Evolutionary conservation across 169 alveolate genomes (phyloP).

Genomic region (Eimeria falciformis): DNA sequence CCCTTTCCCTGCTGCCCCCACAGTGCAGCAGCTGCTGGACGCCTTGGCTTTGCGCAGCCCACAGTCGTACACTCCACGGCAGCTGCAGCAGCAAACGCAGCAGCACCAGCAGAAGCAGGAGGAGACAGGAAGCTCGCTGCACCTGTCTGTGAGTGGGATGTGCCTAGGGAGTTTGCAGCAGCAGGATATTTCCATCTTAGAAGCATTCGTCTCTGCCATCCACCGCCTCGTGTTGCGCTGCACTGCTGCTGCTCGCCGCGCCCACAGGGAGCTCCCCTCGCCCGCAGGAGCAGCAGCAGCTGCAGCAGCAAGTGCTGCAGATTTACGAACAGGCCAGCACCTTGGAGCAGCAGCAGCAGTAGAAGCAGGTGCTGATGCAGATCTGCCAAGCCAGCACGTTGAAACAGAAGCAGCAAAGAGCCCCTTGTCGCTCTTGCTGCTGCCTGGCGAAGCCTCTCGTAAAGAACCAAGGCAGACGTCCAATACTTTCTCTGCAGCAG

Average conservation of each 20-base stretch:
- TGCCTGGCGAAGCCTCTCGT: too few relatives aligned
- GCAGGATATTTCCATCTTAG: slow-evolving; percentile 23
- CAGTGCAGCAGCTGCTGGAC: slow-evolving; percentile 70
- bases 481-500: neutral
- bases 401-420: neutral
- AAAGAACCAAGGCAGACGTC: too few relatives aligned
- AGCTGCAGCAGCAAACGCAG: slow-evolving; percentile 29
- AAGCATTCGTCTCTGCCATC: slow-evolving; percentile 16
- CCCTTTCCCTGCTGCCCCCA: slow-evolving; percentile 26
- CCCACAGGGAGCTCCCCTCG: slow-evolving; percentile 7
- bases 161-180: slow-evolving; percentile 9
- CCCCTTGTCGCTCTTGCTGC: too few relatives aligned
- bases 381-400: neutral
- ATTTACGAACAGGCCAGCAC: too few relatives aligned
- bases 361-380: neutral
- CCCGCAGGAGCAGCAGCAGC: neutral
- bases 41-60: slow-evolving; percentile 33
- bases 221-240: slow-evolving; percentile 68
- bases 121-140: neutral
- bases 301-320: neutral
- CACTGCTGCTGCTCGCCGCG: slow-evolving; percentile 47
- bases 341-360: neutral
- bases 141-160: slow-evolving; percentile 43
- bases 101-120: slow-evolving; percentile 48
- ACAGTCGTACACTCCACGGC: neutral